Base-by-base conservation (phyloP, 768 basidiomycete species). In the Mycena galericulata region DNA sequence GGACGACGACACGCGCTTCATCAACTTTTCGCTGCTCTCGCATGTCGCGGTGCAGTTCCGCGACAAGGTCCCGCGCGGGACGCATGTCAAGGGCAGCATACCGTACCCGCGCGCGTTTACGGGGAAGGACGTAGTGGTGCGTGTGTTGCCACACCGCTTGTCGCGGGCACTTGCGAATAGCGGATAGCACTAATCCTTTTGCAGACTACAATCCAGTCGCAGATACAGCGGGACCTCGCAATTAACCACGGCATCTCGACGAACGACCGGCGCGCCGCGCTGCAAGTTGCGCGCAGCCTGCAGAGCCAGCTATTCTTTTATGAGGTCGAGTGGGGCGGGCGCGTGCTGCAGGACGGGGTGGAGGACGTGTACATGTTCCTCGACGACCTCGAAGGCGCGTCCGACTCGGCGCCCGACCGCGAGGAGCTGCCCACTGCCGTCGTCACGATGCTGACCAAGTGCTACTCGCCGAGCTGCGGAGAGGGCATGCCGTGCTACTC, bases 231-330 rank as follows among this genome's bases (percentile, higher is more conserved):
- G 24, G 93, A 96, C 74, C 85, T 97, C 10, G 87, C 92, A 51
- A 86, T 92, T 73, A 89, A 90, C 61, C 92, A 94, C 68, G 89
- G 89, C 14, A 84, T 92, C 38, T 89, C 90, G 4, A 90, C 90
- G 0, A 91, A 87, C 67, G 95, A 97, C 72, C 86, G 97, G 10
- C 88, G 93, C 8, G 90, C 92, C 18, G 95, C 97, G 5, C 81
- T 98, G 30, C 90, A 93, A 76, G 91, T 97, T 40, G 98, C 96
- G 5, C 90, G 95, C 41, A 94, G 93, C 64, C 84, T 99, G 40
- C 96, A 98, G 75, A 91, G 88, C 65, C 95, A 97, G 76, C 86
- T 99, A 6, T 98, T 96, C 85, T 97, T 98, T 79, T 95, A 95
- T 75, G 97, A 99, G 77, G 96, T 98, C 9, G 96, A 98, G 76